Evolutionary conservation across 805 yeast genomes (phyloP), one percentile per base, ranked within the genome.

Genomic region (Saturnispora sanitii): DNA sequence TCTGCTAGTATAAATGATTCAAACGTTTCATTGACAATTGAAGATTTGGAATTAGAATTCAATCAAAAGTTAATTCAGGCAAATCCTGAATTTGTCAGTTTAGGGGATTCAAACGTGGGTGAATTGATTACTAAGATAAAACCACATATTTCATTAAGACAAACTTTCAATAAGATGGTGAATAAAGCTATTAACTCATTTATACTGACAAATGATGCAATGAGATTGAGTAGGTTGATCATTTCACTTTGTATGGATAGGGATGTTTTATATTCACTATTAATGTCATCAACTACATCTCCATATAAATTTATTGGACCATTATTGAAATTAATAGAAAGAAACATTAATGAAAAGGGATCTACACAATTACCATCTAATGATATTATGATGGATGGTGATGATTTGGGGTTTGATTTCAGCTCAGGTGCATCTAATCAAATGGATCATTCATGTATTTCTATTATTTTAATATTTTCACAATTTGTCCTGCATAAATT

Each of bases 381-480:
- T n/a, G 39, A 42, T 16, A 50, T 54, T 28, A 35, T 46, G 22
- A 41, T 46, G 48, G 56, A 48, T 55, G 55, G 50, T 43, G 41
- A 52, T 32, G 61, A 55, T 35, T 26, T 55, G 31, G 50, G 67
- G 6, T 80, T 77, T 49, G 65, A 82, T 3, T 77, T 82, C 25
- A 13, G 15, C n/a, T 79, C 80, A 51, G 85, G 50, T 46, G 86
- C 80, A 55, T 92, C 82, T 28, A 58, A 67, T 12, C 82, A 78
- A 51, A 65, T 84, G 2, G 77, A 82, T 29, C 77, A 79, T 56
- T 87, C 94, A 1, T 65, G 75, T 30, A 78, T 80, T 55, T 87
- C 94, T 1, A 66, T 75, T 35, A 62, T 78, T 1, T 51, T 81
- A 20, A 53, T 79, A 29, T 62, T 79, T 31, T 49, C 77, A 7